These are phyloP conservation scores for Petrea volubilis DNA, from an alignment of 257 asterid species.

Conservation along the genomic window DNA sequence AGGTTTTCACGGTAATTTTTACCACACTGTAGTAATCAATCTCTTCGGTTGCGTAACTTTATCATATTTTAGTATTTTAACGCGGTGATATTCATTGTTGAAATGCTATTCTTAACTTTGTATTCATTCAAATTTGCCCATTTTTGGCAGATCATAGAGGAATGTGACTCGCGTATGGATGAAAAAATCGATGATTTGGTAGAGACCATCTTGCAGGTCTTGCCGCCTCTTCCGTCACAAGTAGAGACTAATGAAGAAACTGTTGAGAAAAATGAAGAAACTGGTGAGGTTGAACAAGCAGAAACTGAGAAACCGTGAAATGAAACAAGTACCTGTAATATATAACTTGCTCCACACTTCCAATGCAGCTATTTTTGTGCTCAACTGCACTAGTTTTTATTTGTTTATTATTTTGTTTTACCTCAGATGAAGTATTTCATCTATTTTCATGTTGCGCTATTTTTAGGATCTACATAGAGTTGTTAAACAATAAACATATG, in stretches of 20 bases:
- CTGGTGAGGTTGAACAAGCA: conserved; percentile 22
- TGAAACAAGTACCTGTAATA: not conserved
- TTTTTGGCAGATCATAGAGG: conserved; percentile 53
- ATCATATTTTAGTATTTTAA: too few relatives aligned
- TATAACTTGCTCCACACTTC: not conserved
- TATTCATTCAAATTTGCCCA: not conserved
- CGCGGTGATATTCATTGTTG: too few relatives aligned
- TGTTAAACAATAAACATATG: too few relatives aligned
- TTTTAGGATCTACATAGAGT: too few relatives aligned
- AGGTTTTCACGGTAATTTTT: conserved; percentile 63
- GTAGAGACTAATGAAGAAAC: conserved; percentile 30
- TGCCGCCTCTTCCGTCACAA: conserved; percentile 55
- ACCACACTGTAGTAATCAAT: too few relatives aligned
- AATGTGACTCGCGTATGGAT: conserved; percentile 47
- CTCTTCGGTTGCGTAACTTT: too few relatives aligned
- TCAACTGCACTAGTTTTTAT: not conserved
- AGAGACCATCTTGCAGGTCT: conserved; percentile 37
- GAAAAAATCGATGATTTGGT: conserved; percentile 42
- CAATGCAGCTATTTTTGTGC: not conserved
- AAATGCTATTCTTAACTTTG: not conserved
- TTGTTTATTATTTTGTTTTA: too few relatives aligned
- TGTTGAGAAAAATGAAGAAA: conserved; percentile 24
- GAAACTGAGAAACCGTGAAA: conserved; percentile 10
- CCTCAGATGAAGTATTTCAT: too few relatives aligned
- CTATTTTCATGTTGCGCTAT: too few relatives aligned